Evolutionary conservation across 2,329 filamentous ascomycete species (phyloP).

Genomic region (Ceratocystis smalleyi): DNA sequence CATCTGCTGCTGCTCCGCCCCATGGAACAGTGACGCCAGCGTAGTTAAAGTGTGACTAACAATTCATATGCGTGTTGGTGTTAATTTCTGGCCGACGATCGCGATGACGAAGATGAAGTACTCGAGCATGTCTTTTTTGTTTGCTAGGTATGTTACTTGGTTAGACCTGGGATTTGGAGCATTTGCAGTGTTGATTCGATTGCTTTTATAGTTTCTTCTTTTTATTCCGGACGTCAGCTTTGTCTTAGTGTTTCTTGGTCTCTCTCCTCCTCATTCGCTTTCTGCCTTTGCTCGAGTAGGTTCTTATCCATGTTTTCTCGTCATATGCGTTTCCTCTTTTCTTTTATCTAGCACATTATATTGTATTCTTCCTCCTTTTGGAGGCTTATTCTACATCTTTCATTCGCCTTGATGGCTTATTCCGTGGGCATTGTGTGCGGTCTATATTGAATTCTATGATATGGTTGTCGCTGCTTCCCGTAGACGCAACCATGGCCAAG

Average conservation of each 20-base stretch:
- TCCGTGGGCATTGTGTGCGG: neutral
- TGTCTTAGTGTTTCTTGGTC: neutral
- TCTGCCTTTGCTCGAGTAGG: too few species aligned
- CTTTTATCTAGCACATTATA: neutral
- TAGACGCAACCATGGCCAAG: too few species aligned
- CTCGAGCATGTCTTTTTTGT: neutral
- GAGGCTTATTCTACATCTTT: neutral
- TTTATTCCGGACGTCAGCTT: neutral
- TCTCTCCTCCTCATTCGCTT: neutral
- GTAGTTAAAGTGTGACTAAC: neutral
- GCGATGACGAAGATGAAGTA: neutral
- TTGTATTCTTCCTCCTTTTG: neutral
- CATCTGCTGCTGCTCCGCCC: conserved; percentile 63
- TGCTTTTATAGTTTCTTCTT: neutral
- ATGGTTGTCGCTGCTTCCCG: too few species aligned
- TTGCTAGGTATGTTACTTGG: neutral
- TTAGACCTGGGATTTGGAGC: neutral
- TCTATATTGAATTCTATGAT: too few species aligned
- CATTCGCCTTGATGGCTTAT: neutral
- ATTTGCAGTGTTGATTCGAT: conserved; percentile 1
- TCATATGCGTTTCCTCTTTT: neutral
- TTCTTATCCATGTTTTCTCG: too few species aligned
- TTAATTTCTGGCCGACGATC: neutral
- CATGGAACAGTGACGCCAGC: conserved; percentile 50
- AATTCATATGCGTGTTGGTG: neutral